Base-by-base conservation (phyloP, 2,329 filamentous ascomycete species). In the Zymoseptoria passerinii region DNA sequence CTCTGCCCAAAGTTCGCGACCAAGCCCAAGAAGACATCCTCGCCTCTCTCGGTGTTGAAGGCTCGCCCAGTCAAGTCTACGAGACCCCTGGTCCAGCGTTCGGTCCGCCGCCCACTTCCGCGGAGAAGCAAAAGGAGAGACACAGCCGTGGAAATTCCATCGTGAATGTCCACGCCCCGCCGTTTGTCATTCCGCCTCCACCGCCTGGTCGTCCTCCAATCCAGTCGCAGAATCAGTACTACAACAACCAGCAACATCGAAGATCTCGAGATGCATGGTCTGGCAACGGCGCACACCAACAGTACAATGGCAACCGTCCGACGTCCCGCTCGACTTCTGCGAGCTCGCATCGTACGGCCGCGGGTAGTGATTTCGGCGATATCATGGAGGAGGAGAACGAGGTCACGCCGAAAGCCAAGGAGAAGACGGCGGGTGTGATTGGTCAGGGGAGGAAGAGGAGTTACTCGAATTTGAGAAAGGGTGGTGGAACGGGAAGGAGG, bases 1-100 rank as follows among this genome's bases (percentile, higher is more conserved):
- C 65, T 3, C 59, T 71, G 6, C 62, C 64, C 48, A 63, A 65
- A 9, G 60, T 70, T 18, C 65, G 65, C 18, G 70, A 71, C 56
- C 58, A 61, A 50, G 60, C 54, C 1, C 69, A 73, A 61, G 72
- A 74, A 58, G 69, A 71, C 28, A 66, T 74, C 13, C 67, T 74
- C 29, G 71, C 71, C 2, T 64, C 65, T 6, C 64, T 74, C 16
- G 72, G 72, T 10, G 72, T 74, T 8, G 71, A 69, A 23, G 72
- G 72, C 20, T 70, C 70, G 16, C 70, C 72, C 6, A 73, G 71
- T 59, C 59, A 67, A 18, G 70, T 74, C 28, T 73, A 71, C 58
- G 63, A 72, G 57, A 74, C 72, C 18, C 72, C 72, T 20, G 71
- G 71, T 27, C 72, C 72, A 28, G 72, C 72, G 3, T 66, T 71